Percentiles rank a stretch among this genome's conserved stretches.
phyloP scores from a whole-genome alignment of 2,329 filamentous ascomycete genomes.

The Scedosporium boydii region DNA sequence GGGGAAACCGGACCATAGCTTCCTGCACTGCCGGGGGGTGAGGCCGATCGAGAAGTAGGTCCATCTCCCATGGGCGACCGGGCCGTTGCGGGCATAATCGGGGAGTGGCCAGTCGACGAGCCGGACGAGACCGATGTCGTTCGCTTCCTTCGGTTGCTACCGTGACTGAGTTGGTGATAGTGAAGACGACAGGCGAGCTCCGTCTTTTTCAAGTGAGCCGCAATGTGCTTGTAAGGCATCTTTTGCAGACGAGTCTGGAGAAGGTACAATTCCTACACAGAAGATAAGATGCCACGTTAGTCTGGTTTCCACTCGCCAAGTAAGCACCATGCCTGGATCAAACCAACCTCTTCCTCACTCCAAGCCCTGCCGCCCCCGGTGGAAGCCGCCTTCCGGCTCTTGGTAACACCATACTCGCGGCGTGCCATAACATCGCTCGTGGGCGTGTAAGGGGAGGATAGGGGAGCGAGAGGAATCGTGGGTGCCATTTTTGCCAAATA shows the following conservation, averaged over 20 bases:
- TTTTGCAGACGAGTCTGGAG: constrained; percentile 77
- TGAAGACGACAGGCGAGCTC: constrained; percentile 80
- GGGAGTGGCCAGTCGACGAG: constrained; percentile 46
- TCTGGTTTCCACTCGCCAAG: not conserved
- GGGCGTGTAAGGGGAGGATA: constrained; percentile 36
- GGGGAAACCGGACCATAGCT: constrained; percentile 36
- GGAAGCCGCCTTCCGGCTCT: constrained; percentile 58
- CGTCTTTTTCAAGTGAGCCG: constrained; percentile 75
- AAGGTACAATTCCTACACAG: constrained; percentile 64
- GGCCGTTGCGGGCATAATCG: constrained; percentile 35
- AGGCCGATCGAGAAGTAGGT: constrained; percentile 33
- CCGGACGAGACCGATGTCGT: constrained; percentile 60
- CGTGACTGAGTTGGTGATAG: constrained; percentile 77
- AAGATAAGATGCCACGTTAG: not conserved
- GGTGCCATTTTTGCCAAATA: constrained; percentile 33
- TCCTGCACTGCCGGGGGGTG: constrained; percentile 34
- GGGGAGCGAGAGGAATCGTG: constrained; percentile 34
- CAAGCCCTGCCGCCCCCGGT: constrained; percentile 71
- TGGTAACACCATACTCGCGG: constrained; percentile 50
- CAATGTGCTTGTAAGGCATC: constrained; percentile 88
- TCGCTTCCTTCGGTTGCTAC: constrained; percentile 70
- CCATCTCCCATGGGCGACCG: constrained; percentile 40
- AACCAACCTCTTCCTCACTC: constrained; percentile 73
- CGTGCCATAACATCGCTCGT: constrained; percentile 45
- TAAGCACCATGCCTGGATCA: not conserved